These are phyloP conservation scores for Sarcomyxa edulis DNA, from an alignment of 768 basidiomycete genomes.

Conservation along the genomic window DNA sequence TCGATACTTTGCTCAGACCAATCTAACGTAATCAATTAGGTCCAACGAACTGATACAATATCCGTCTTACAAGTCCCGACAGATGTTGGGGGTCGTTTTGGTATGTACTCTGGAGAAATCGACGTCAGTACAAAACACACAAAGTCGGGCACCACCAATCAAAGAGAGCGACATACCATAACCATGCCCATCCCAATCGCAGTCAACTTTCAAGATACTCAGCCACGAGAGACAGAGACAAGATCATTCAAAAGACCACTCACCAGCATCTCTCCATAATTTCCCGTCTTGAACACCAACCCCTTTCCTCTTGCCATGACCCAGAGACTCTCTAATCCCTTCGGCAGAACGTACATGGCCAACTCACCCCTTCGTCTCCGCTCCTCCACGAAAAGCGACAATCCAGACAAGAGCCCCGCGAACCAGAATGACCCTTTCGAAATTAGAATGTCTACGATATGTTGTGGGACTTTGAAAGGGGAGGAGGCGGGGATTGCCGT, in stretches of 20 bases:
- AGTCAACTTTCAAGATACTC: slow-evolving; percentile 35
- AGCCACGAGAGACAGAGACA: background rate
- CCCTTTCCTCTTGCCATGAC: slow-evolving; percentile 69
- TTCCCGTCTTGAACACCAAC: slow-evolving; percentile 66
- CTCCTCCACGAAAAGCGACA: slow-evolving; percentile 85
- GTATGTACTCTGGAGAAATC: slow-evolving; percentile 58
- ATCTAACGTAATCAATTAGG: slow-evolving; percentile 57
- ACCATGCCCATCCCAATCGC: slow-evolving; percentile 89
- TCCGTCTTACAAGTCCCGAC: slow-evolving; percentile 72
- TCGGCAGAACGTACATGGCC: slow-evolving; percentile 89
- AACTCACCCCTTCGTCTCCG: slow-evolving; percentile 84
- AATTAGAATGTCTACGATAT: slow-evolving; percentile 49
- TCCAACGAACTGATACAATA: slow-evolving; percentile 87
- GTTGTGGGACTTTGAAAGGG: slow-evolving; percentile 37
- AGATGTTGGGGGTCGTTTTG: slow-evolving; percentile 80
- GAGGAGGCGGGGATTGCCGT: slow-evolving; percentile 21
- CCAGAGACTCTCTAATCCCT: slow-evolving; percentile 91
- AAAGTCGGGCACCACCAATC: background rate
- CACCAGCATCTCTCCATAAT: slow-evolving; percentile 63
- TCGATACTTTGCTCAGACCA: no score
- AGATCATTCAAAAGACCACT: slow-evolving; percentile 19
- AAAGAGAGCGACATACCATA: slow-evolving; percentile 47
- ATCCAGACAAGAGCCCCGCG: slow-evolving; percentile 65
- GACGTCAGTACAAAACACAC: slow-evolving; percentile 1
- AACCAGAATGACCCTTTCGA: slow-evolving; percentile 73